phyloP scores from a whole-genome alignment of 805 yeast genomes.

The Starmerella sirachaensis region DNA sequence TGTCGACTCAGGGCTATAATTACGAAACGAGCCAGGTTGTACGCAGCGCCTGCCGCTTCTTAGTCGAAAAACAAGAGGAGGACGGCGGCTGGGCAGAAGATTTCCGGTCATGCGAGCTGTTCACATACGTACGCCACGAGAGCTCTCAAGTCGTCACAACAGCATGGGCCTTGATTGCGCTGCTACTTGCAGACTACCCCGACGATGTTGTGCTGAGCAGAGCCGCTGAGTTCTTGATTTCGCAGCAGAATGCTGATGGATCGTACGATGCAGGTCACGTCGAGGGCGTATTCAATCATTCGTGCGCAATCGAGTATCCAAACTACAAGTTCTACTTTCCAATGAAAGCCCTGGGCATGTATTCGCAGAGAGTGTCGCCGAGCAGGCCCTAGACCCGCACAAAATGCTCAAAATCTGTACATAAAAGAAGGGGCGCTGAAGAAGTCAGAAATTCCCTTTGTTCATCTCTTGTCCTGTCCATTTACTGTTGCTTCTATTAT shows the following conservation, averaged over 20 bases:
- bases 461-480: background rate
- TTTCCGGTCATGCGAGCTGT: constrained; percentile 79
- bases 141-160: constrained; percentile 73
- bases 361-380: constrained; percentile 21
- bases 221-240: constrained; percentile 53
- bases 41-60: constrained; percentile 70
- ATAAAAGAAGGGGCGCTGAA: too few relatives aligned
- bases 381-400: background rate
- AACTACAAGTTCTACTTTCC: constrained; percentile 82
- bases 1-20: constrained; percentile 51
- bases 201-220: constrained; percentile 44
- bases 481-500: too few relatives aligned
- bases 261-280: constrained; percentile 76
- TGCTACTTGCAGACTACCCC: constrained; percentile 73
- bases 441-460: too few relatives aligned
- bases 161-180: constrained; percentile 80
- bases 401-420: background rate
- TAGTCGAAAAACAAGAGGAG: constrained; percentile 55
- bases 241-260: constrained; percentile 60
- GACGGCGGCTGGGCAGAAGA: constrained; percentile 99
- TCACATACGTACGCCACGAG: constrained; percentile 54
- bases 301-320: constrained; percentile 91
- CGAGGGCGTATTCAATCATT: constrained; percentile 94
- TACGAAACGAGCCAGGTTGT: constrained; percentile 55
- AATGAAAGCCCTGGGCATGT: constrained; percentile 84